Evolutionary conservation across 192 early-diverging fungal genomes (phyloP), one percentile per base, ranked within the genome.

Genomic region (Gamsiella multidivaricata): DNA sequence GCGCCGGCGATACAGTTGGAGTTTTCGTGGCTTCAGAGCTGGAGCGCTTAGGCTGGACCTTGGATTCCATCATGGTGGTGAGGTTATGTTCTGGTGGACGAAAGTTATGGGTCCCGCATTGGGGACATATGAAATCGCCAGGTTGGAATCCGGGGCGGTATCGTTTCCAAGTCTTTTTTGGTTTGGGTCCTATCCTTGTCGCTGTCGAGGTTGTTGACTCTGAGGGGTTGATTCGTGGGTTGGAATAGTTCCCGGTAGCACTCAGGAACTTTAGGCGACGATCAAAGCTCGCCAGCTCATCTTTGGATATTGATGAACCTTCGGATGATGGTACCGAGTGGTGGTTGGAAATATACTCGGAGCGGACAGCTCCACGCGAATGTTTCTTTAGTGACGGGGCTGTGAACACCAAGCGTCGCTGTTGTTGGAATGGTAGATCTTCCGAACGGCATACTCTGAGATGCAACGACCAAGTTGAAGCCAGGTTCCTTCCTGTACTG

Each of bases 111-210:
- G 45, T 78, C 15, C 74, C 74, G 20, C 74, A 78, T 28, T 69
- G 74, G 0, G 74, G 74, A 26, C 74, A 78, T 14, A 78, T 64
- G 36, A 78, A 78, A 39, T 78, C 74, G 18, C 74, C 74, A 11
- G 53, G 54, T 32, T 29, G 42, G 28, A 69, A 78, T 42, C 65
- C 65, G 9, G 65, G 74, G 0, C 41, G 26, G 33, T 69, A 69
- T 41, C 46, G 32, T 26, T 61, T 69, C 22, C 51, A 11, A 17
- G 28, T 3, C 5, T 45, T 34, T 6, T 25, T 29, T 56, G n/a
- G 33, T 51, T 17, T 58, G 59, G 33, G 39, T 36, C 45, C 28
- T 18, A 3, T 11, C 33, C 22, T 23, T 49, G 20, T 10, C 18
- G 7, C 46, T 53, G 39, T 29, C 28, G n/a, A n/a, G n/a, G n/a